Percentiles rank a stretch among this genome's conserved stretches.
These are phyloP conservation scores for Halophytophthora batemanensis DNA, from an alignment of 352 stramenopile genomes.

Conservation along the genomic window DNA sequence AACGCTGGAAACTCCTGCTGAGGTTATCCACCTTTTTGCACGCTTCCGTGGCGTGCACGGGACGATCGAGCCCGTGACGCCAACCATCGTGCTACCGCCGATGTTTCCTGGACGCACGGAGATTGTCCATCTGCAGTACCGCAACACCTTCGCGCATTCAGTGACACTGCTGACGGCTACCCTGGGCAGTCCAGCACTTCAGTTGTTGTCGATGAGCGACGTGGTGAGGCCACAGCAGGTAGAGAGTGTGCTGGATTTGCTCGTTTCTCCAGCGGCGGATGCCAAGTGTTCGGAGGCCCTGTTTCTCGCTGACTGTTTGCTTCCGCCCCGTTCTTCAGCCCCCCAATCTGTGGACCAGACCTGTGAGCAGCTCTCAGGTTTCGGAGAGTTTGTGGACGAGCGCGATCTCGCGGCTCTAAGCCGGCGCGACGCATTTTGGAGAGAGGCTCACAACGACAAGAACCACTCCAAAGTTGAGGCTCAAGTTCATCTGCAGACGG, in stretches of 20 bases:
- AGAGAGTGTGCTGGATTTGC: slow-evolving; percentile 22
- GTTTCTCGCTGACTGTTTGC: slow-evolving; percentile 40
- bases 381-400: slow-evolving; percentile 28
- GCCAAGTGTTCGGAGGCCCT: slow-evolving; percentile 19
- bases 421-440: slow-evolving; percentile 35
- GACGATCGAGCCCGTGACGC: slow-evolving; percentile 24
- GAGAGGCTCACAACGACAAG: slow-evolving; percentile 1
- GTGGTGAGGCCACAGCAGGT: slow-evolving; percentile 15
- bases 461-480: slow-evolving; percentile 12
- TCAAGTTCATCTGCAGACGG: slow-evolving; percentile 29
- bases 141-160: slow-evolving; percentile 39
- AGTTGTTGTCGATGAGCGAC: slow-evolving; percentile 21
- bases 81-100: slow-evolving; percentile 25
- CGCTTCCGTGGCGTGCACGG: slow-evolving; percentile 31
- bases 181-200: slow-evolving; percentile 13
- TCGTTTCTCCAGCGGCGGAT: slow-evolving; percentile 33
- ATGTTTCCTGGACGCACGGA: slow-evolving; percentile 34
- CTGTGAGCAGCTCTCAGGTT: slow-evolving; percentile 32
- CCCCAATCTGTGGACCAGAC: slow-evolving; percentile 9
- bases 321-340: slow-evolving; percentile 11
- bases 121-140: slow-evolving; percentile 35
- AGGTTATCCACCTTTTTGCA: slow-evolving; percentile 37
- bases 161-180: slow-evolving; percentile 20
- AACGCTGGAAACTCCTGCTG: slow-evolving; percentile 31
- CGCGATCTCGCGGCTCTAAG: slow-evolving; percentile 30